Evolutionary conservation across 768 basidiomycete species (phyloP).

Genomic region (Pisolithus albus): DNA sequence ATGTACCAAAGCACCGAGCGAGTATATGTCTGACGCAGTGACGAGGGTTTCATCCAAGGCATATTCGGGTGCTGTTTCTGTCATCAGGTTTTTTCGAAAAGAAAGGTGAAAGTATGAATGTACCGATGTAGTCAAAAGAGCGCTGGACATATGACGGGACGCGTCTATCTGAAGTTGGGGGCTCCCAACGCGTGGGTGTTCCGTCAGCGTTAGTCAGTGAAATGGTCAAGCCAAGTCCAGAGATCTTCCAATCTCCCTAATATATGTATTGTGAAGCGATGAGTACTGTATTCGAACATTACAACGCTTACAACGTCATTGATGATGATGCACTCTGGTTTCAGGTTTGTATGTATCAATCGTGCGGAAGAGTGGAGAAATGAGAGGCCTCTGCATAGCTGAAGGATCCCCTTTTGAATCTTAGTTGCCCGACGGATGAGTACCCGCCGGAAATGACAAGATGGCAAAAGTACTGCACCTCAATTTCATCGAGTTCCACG

Average conservation of each 20-base stretch:
- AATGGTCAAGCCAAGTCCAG: slow-evolving; percentile 83
- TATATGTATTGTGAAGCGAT: not conserved
- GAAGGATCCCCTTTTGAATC: slow-evolving; percentile 96
- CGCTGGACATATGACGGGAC: slow-evolving; percentile 79
- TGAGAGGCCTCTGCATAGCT: slow-evolving; percentile 81
- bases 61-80: slow-evolving; percentile 81
- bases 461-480: slow-evolving; percentile 43
- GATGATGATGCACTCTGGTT: slow-evolving; percentile 80
- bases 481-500: slow-evolving; percentile 92
- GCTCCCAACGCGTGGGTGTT: slow-evolving; percentile 77
- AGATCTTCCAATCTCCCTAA: slow-evolving; percentile 97
- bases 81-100: slow-evolving; percentile 3
- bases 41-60: slow-evolving; percentile 81
- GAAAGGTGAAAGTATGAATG: not conserved
- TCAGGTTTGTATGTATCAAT: slow-evolving; percentile 86
- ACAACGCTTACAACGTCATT: slow-evolving; percentile 67
- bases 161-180: slow-evolving; percentile 79
- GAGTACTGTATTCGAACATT: not conserved
- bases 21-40: slow-evolving; percentile 89
- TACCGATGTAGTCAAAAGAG: slow-evolving; percentile 93
- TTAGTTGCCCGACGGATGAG: slow-evolving; percentile 22
- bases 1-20: slow-evolving; percentile 85
- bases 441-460: not conserved
- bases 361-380: slow-evolving; percentile 92
- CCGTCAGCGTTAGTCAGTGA: slow-evolving; percentile 65